Percentiles rank a stretch among this genome's conserved stretches.
These are phyloP conservation scores for Kuraishia cidri DNA, from an alignment of 805 yeast species.

Conservation along the genomic window DNA sequence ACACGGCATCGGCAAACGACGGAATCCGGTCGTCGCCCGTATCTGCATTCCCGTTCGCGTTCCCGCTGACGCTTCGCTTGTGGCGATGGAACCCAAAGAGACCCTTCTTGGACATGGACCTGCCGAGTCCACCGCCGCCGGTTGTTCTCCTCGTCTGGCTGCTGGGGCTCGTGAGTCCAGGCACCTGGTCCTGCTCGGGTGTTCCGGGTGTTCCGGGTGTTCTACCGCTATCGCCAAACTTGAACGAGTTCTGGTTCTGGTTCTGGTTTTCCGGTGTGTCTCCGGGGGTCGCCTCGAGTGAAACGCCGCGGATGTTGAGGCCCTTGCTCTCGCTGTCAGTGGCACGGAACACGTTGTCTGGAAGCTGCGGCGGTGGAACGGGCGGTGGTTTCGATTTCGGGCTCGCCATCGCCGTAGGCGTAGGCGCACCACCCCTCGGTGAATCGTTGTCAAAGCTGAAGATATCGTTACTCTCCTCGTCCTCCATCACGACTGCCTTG, in stretches of 20 bases:
- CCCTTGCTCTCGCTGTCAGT: no score
- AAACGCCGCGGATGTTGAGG: no score
- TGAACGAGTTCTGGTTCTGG: not conserved
- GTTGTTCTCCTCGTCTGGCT: no score
- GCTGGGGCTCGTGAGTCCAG: not conserved
- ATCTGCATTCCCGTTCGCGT: not conserved
- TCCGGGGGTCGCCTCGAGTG: no score
- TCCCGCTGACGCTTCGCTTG: conserved; percentile 10
- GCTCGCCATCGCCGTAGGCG: no score
- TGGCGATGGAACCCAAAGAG: conserved; percentile 15
- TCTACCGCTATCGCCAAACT: not conserved
- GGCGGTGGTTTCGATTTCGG: conserved; percentile 8
- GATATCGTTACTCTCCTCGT: conserved; percentile 10
- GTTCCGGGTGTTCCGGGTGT: not conserved
- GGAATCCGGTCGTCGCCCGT: not conserved
- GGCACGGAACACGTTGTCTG: no score
- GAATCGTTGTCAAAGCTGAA: conserved; percentile 10
- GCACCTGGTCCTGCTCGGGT: not conserved
- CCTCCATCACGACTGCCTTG: conserved; percentile 12
- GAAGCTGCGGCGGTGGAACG: conserved; percentile 5
- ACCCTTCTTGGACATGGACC: not conserved
- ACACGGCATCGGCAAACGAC: not conserved
- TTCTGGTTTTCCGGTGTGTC: not conserved
- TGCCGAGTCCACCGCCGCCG: no score
- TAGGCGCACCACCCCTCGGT: not conserved